Conservation (phyloP, 495 filamentous ascomycete genomes). For the Haplographium delicatum region DNA sequence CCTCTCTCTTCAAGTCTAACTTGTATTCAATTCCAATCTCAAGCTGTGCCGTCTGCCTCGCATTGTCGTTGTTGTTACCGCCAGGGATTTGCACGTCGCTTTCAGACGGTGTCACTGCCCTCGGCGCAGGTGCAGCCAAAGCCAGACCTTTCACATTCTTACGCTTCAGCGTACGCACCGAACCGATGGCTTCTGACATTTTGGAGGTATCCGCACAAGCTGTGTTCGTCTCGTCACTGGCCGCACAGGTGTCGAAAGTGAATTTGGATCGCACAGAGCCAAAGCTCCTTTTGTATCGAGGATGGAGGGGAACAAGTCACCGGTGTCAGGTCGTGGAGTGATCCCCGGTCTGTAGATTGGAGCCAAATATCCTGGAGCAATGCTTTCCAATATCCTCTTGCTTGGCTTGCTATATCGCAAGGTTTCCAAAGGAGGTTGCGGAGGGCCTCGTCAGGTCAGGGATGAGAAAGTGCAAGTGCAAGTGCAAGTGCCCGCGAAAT, state of each 20-base stretch:
- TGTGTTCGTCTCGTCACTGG: background rate
- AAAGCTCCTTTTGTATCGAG: background rate
- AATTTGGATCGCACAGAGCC: background rate
- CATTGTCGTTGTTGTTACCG: slow-evolving; percentile 11
- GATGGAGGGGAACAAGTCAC: background rate
- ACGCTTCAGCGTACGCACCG: slow-evolving; percentile 84
- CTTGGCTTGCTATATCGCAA: background rate
- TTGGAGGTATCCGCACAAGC: background rate
- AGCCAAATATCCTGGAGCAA: background rate
- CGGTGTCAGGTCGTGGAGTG: background rate
- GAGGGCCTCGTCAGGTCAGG: background rate
- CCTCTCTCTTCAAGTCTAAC: slow-evolving; percentile 85
- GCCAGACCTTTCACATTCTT: slow-evolving; percentile 95
- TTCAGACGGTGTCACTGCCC: slow-evolving; percentile 45
- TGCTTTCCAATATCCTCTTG: background rate
- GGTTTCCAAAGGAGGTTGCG: slow-evolving; percentile 12
- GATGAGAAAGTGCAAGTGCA: background rate
- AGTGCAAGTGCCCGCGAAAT: no score
- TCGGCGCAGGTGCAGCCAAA: slow-evolving; percentile 63
- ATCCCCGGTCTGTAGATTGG: no score
- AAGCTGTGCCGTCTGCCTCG: slow-evolving; percentile 44
- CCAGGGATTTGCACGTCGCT: slow-evolving; percentile 24
- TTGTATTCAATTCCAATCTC: slow-evolving; percentile 98
- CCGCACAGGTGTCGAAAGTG: background rate
- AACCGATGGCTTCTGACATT: slow-evolving; percentile 65